These are phyloP conservation scores for Pseudogymnoascus sp. DNA, from an alignment of 2,329 filamentous ascomycete species.

Conservation along the genomic window DNA sequence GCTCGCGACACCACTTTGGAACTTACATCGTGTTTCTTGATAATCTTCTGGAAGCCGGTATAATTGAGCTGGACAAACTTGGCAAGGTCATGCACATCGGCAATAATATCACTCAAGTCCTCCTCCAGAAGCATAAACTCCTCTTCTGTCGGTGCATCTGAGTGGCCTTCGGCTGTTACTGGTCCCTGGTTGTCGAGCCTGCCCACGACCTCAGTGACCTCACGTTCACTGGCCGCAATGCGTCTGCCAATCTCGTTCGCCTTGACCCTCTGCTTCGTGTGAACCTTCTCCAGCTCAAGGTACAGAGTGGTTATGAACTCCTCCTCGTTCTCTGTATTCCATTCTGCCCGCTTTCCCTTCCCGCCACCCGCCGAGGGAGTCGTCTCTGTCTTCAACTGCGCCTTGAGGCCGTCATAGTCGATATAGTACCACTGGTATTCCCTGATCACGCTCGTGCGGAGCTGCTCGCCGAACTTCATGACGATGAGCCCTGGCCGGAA, in stretches of 20 bases:
- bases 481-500: constrained; percentile 43
- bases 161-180: constrained; percentile 21
- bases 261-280: constrained; percentile 95
- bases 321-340: constrained; percentile 88
- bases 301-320: constrained; percentile 82
- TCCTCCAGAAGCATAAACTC: constrained; percentile 92
- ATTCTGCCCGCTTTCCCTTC: constrained; percentile 52
- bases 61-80: constrained; percentile 99
- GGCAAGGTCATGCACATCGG: constrained; percentile 93
- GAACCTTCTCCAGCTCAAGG: constrained; percentile 91
- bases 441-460: constrained; percentile 89
- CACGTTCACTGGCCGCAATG: constrained; percentile 78
- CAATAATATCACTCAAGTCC: constrained; percentile 94
- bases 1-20: neutral
- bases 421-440: constrained; percentile 99
- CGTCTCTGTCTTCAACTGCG: constrained; percentile 68
- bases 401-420: constrained; percentile 89
- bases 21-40: constrained; percentile 96
- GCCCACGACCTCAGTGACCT: constrained; percentile 80
- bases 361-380: constrained; percentile 41
- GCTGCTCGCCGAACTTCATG: constrained; percentile 92
- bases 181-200: constrained; percentile 58
- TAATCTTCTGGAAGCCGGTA: constrained; percentile 98
- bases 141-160: constrained; percentile 67
- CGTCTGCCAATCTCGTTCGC: constrained; percentile 88